Base-by-base conservation (phyloP, 2,329 filamentous ascomycete species). In the Pseudogymnoascus sp. region DNA sequence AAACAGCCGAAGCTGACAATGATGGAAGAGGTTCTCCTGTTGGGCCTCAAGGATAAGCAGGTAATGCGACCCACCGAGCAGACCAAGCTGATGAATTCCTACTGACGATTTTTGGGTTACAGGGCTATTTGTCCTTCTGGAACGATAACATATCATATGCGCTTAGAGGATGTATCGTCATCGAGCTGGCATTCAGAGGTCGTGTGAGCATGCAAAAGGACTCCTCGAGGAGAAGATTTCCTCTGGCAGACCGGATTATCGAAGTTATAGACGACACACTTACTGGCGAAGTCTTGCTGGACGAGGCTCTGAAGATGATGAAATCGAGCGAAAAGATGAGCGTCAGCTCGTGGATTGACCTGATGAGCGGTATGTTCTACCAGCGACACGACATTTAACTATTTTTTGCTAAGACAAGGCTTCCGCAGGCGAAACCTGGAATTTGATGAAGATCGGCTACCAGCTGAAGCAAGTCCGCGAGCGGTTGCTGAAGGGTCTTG, bases 311-410 rank as follows among this genome's bases (percentile, higher is more conserved):
- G 73, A 99, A 99, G 82, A 96, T 99, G 93, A 99, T 99, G 93
- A 99, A 99, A 83, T 88, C 90, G 70, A 97, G 92, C 78, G 95
- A 99, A 82, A 97, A 96, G 84, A 98, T 99, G 95, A 98, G 95
- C 78, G 95, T 99, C 69, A 95, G 91, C 81, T 91, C 91, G 53
- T 99, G 95, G 95, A 98, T 99, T 76, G 95, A 99, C 77, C 81
- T 99, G 70, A 93, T 99, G 92, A 97, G 93, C 77, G 95, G 93
- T 97, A 71, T 62, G 72, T 24, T n/a, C 16, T 24, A 26, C 60
- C 53, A 24, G 59, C 62, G 41, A 7, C n/a, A 64, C 28, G 64
- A 62, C 46, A 66, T 63, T 63, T 33, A 43, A 61, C 60, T 19
- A 66, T 59, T 60, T 40, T 19, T 59, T 22, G 31, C 50, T 61